Evolutionary conservation across 2,329 filamentous ascomycete genomes (phyloP), one percentile per base, ranked within the genome.

Genomic region (Trichophyton rubrum): DNA sequence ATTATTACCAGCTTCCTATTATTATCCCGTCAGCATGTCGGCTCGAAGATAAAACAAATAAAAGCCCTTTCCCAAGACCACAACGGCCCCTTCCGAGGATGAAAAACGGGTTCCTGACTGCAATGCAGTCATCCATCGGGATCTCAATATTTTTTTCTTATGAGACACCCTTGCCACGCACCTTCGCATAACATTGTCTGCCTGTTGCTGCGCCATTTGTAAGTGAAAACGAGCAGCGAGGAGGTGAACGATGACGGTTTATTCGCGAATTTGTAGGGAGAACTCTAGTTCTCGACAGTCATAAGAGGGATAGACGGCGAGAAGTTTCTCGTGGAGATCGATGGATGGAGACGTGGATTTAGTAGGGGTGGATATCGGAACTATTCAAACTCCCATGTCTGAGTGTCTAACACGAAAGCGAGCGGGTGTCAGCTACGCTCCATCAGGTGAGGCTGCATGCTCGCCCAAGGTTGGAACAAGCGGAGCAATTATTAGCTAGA

Each of bases 1-100:
- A 96, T 96, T 68, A 96, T 96, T 70, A 96, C 91, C 71, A 96
- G 81, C 79, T 96, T 96, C 80, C 91, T 96, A 72, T 17, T 64
- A 56, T 59, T 38, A 38, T 24, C 58, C 55, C 24, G 49, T 58
- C 55, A 59, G 55, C 20, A 57, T 15, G 2, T 51, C 13, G 9
- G 24, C 33, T 49, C 45, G 11, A 27, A 51, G 20, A 22, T 49
- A 49, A 1, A 38, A n/a, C n/a, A n/a, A n/a, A n/a, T n/a, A 38
- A 38, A 38, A 38, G 1, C 24, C 20, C 20, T 24, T 17, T 22
- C 9, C 20, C 7, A 24, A 15, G 45, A 13, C 5, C 45, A 22
- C 24, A 3, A 15, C n/a, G 45, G 45, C 24, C 45, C 45, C 22
- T 38, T 13, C 33, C 33, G 13, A 38, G 33, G 11, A 13, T 13